Evolutionary conservation across 257 asterid species (phyloP), one percentile per base, ranked within the genome.

Genomic region (Ehretia macrophylla): DNA sequence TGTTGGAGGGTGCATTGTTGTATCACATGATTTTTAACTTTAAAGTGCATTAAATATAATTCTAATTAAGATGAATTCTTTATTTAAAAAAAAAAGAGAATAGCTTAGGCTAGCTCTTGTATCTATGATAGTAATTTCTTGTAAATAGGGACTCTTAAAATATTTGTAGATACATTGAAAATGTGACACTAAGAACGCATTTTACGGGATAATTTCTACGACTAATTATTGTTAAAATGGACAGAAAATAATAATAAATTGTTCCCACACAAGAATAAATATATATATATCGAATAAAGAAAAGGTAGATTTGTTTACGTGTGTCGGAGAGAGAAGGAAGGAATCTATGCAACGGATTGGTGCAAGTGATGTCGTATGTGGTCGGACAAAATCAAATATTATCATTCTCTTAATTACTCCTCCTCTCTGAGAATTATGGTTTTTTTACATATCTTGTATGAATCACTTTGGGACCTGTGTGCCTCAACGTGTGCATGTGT

Each of bases 301-400:
- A 56, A 45, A 58, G n/a, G 11, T 44, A 17, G 37, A 16, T 13
- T 39, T 46, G 19, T 44, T 44, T 56, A 59, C 49, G 70, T 53
- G 67, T 64, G 55, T 58, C 51, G 76, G 83, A 74, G 68, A 84
- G 73, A 46, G 62, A 74, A 68, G 65, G 59, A 55, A 53, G 68
- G 68, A 76, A 72, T 76, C 72, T 76, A 65, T 57, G 70, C 68
- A 56, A 68, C 70, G 78, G 59, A 68, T 78, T 69, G 81, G 68
- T 69, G 82, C 52, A 39, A 59, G 81, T 45, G 79, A 74, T 79
- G 84, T 79, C 86, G 79, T 81, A 76, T 77, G 67, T 81, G 81
- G 88, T 81, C 84, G 88, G 88, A 77, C 60, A 51, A 44, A n/a
- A 58, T 54, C 56, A 65, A 51, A 69, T 79, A 56, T 60, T 72